These are phyloP conservation scores for Bimuria novae-zelandiae DNA, from an alignment of 2,329 filamentous ascomycete genomes.

Conservation along the genomic window DNA sequence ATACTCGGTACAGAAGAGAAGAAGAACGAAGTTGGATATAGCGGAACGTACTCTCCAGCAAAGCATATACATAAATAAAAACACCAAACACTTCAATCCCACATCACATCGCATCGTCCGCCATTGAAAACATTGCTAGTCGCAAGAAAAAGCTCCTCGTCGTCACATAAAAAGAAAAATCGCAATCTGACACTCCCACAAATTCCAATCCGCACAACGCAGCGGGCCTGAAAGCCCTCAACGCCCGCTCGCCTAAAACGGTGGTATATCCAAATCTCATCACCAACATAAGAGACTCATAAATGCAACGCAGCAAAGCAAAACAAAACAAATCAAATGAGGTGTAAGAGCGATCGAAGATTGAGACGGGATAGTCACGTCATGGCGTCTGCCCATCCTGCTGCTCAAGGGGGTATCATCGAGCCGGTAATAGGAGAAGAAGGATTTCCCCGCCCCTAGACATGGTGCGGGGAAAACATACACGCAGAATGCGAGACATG, in stretches of 20 bases:
- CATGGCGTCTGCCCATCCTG: constrained; percentile 23
- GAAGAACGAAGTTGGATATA: constrained; percentile 3
- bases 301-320: no score
- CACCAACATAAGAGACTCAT: neutral
- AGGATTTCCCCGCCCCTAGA: constrained; percentile 16
- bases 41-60: neutral
- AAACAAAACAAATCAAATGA: neutral
- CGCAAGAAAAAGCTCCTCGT: no score
- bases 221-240: constrained; percentile 10
- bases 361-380: constrained; percentile 1
- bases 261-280: constrained; percentile 12
- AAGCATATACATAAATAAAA: neutral
- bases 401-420: constrained; percentile 36
- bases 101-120: neutral
- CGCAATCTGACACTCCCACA: no score
- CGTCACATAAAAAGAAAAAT: no score
- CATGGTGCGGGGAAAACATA: constrained; percentile 15
- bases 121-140: no score
- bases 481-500: constrained; percentile 10
- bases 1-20: no score
- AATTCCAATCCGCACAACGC: no score
- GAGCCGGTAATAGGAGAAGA: constrained; percentile 27
- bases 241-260: constrained; percentile 8
- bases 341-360: constrained; percentile 3
- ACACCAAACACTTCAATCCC: neutral